phyloP scores from a whole-genome alignment of 2,329 filamentous ascomycete genomes.

The Xylariomycetidae sp. region DNA sequence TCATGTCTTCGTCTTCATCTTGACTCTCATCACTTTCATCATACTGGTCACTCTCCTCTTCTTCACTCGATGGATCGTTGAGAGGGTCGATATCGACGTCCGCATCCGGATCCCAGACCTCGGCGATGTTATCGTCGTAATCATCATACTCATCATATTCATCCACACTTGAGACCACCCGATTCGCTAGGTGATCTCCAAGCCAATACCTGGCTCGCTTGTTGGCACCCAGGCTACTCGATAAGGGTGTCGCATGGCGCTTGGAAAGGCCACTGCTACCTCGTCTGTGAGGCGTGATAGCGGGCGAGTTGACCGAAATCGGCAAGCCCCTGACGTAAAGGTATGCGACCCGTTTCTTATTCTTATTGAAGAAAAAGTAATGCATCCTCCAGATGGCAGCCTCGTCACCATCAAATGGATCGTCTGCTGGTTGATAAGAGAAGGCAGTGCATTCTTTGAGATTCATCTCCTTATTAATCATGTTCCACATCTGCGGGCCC shows the following conservation, averaged over 20 bases:
- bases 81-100: conserved; percentile 53
- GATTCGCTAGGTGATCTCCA: conserved; percentile 57
- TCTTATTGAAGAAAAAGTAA: conserved; percentile 97
- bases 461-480: conserved; percentile 92
- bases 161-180: conserved; percentile 42
- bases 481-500: conserved; percentile 86
- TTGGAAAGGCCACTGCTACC: conserved; percentile 24
- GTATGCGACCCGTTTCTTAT: conserved; percentile 88
- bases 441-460: conserved; percentile 86
- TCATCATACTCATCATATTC: conserved; percentile 45
- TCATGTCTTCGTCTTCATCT: conserved; percentile 37
- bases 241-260: conserved; percentile 23
- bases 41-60: conserved; percentile 43
- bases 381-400: conserved; percentile 92
- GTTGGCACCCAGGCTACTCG: conserved; percentile 47
- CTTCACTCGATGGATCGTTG: conserved; percentile 45
- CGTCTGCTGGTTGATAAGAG: conserved; percentile 82
- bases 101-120: conserved; percentile 53
- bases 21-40: conserved; percentile 33
- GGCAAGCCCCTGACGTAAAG: conserved; percentile 87
- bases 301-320: conserved; percentile 48
- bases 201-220: conserved; percentile 91
- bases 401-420: conserved; percentile 88
- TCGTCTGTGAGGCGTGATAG: conserved; percentile 22
- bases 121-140: conserved; percentile 33